Evolutionary conservation across 2,329 filamentous ascomycete species (phyloP).

Genomic region (Alternaria alternata): DNA sequence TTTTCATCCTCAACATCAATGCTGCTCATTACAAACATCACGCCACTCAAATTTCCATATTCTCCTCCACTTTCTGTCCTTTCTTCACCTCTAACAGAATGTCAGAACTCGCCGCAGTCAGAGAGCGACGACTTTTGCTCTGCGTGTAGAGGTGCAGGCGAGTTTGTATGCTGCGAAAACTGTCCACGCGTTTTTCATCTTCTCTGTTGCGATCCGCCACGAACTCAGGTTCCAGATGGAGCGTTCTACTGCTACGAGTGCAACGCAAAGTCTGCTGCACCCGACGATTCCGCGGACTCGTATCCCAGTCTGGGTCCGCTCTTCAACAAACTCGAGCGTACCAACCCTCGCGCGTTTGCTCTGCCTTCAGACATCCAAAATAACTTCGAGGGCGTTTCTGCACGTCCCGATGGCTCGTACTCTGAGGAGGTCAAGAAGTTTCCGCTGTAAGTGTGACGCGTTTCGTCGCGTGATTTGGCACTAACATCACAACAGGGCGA

Average conservation of each 20-base stretch:
- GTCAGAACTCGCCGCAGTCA: constrained; percentile 50
- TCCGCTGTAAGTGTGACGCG: constrained; percentile 64
- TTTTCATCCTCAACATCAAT: constrained; percentile 44
- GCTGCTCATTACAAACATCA: constrained; percentile 40
- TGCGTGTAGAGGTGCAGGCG: constrained; percentile 82
- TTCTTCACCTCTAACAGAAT: constrained; percentile 52
- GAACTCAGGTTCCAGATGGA: constrained; percentile 41
- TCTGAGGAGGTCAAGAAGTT: constrained; percentile 69
- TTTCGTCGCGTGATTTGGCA: constrained; percentile 31
- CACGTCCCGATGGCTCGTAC: constrained; percentile 80
- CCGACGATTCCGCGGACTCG: constrained; percentile 38
- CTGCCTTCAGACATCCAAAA: constrained; percentile 76
- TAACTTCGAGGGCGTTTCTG: constrained; percentile 81
- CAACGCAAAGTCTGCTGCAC: constrained; percentile 29
- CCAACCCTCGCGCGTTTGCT: constrained; percentile 74
- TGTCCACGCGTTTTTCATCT: constrained; percentile 92
- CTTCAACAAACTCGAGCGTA: constrained; percentile 70
- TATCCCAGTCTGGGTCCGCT: constrained; percentile 64
- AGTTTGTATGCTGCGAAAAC: constrained; percentile 91
- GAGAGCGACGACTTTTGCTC: constrained; percentile 91
- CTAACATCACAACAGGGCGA: constrained; percentile 46
- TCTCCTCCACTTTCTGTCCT: constrained; percentile 47
- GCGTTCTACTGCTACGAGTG: constrained; percentile 77
- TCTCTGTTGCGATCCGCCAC: constrained; percentile 82
- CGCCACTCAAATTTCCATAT: constrained; percentile 44